A percentile compares a stretch with the other conserved stretches of the same genome.
These are phyloP conservation scores for Rhodotorula toruloides DNA, from an alignment of 768 basidiomycete species.

Conservation along the genomic window DNA sequence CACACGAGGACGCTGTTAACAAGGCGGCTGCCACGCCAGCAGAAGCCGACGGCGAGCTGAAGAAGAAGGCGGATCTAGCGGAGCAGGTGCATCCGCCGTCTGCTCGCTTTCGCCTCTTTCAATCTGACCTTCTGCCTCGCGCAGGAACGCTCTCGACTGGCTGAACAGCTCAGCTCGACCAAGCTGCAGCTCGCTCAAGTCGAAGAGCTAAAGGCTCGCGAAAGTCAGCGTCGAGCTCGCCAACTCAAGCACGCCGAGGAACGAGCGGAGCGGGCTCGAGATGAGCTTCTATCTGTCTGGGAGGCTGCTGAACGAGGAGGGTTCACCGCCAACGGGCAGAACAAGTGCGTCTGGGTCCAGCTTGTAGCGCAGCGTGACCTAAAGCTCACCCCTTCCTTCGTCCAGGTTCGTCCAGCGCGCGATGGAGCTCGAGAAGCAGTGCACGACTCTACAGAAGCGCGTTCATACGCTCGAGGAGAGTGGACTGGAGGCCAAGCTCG, in stretches of 20 bases:
- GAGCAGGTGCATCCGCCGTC: too few relatives aligned
- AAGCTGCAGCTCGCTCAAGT: too few relatives aligned
- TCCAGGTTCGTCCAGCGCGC: background rate
- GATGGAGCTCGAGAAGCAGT: background rate
- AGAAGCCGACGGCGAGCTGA: too few relatives aligned
- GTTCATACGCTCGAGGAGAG: background rate
- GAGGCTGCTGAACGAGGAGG: background rate
- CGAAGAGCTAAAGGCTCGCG: background rate
- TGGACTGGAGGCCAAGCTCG: background rate
- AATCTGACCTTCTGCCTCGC: too few relatives aligned
- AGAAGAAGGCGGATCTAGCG: too few relatives aligned
- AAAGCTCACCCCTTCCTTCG: background rate
- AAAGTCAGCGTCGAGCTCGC: background rate
- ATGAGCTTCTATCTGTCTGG: constrained; percentile 4
- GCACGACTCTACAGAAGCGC: background rate
- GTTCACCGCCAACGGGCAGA: background rate
- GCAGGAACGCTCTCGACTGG: too few relatives aligned
- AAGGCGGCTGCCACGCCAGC: too few relatives aligned
- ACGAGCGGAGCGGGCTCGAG: background rate
- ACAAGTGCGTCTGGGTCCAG: background rate
- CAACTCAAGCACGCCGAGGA: constrained; percentile 6
- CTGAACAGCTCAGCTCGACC: too few relatives aligned
- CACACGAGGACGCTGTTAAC: too few relatives aligned
- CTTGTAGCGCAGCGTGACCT: background rate
- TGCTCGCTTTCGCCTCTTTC: too few relatives aligned